Conservation (phyloP, 2,329 filamentous ascomycete species). For the Alternaria triticina region DNA sequence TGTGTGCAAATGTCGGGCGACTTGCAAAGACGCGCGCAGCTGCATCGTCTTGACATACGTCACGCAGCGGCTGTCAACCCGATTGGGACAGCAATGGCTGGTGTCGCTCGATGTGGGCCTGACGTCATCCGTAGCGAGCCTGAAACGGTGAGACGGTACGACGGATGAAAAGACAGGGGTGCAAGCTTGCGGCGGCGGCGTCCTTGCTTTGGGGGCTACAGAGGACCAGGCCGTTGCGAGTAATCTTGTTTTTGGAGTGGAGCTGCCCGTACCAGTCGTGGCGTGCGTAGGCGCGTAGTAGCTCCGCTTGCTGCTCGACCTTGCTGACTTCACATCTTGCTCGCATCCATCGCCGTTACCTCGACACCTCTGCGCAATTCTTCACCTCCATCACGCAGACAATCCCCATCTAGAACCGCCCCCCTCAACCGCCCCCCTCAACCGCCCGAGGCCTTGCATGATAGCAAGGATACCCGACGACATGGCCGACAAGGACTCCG, state of each 20-base stretch:
- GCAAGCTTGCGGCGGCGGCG: slow-evolving; percentile 12
- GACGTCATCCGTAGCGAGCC: slow-evolving; percentile 26
- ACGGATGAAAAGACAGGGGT: slow-evolving; percentile 6
- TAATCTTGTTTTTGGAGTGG: slow-evolving; percentile 47
- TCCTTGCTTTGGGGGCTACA: slow-evolving; percentile 5
- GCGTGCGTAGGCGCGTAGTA: slow-evolving; percentile 3
- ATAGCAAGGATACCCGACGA: slow-evolving; percentile 22
- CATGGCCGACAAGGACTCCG: slow-evolving; percentile 44
- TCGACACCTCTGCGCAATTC: background rate
- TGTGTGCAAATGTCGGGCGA: background rate
- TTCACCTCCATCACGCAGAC: slow-evolving; percentile 1
- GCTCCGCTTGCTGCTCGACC: slow-evolving; percentile 15
- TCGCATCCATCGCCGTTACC: background rate
- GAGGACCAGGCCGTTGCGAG: slow-evolving; percentile 18
- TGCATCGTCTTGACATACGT: slow-evolving; percentile 1
- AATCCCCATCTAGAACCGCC: background rate
- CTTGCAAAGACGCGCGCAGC: background rate
- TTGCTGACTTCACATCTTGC: slow-evolving; percentile 10
- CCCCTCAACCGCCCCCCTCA: background rate
- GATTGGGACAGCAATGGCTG: background rate
- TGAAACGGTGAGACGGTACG: background rate
- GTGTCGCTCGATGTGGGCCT: slow-evolving; percentile 4
- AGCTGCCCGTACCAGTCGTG: slow-evolving; percentile 16
- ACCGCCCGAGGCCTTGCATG: slow-evolving; percentile 17
- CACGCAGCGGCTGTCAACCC: background rate